Evolutionary conservation across 192 early-diverging fungal species (phyloP), one percentile per base, ranked within the genome.

Genomic region (Dissophora ornata): DNA sequence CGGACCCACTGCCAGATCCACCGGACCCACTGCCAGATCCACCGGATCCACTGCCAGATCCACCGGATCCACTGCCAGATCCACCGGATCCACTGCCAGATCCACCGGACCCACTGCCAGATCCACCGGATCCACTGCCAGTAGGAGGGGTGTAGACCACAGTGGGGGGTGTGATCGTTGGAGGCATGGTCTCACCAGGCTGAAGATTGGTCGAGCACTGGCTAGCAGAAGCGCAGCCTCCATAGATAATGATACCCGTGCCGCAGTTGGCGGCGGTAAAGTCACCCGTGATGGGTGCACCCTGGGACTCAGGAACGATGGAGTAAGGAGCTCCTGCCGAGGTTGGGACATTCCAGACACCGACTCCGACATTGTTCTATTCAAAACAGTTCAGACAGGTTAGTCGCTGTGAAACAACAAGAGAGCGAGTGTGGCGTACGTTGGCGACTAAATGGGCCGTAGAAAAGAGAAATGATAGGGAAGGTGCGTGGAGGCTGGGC

Each of bases 351-450:
- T 34, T 38, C 71, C 71, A 74, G 21, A 65, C 71, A 66, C 71
- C 71, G 41, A 75, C 42, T 61, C 71, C 71, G 25, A 48, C 57
- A 29, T 66, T 42, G 71, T 75, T 75, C 71, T 75, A 75, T 63
- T 9, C n/a, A n/a, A n/a, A n/a, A n/a, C n/a, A n/a, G n/a, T n/a
- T n/a, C n/a, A n/a, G n/a, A n/a, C n/a, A n/a, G n/a, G n/a, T n/a
- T n/a, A n/a, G n/a, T n/a, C n/a, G n/a, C n/a, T n/a, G n/a, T n/a
- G n/a, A n/a, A n/a, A n/a, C n/a, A n/a, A n/a, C n/a, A n/a, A n/a
- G n/a, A n/a, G n/a, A n/a, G n/a, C n/a, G n/a, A n/a, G n/a, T n/a
- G n/a, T n/a, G n/a, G n/a, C n/a, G n/a, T n/a, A n/a, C n/a, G n/a
- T n/a, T n/a, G n/a, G n/a, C n/a, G n/a, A n/a, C n/a, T n/a, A n/a